Conservation (phyloP, 352 stramenopile genomes). For the Pythium insidiosum region DNA sequence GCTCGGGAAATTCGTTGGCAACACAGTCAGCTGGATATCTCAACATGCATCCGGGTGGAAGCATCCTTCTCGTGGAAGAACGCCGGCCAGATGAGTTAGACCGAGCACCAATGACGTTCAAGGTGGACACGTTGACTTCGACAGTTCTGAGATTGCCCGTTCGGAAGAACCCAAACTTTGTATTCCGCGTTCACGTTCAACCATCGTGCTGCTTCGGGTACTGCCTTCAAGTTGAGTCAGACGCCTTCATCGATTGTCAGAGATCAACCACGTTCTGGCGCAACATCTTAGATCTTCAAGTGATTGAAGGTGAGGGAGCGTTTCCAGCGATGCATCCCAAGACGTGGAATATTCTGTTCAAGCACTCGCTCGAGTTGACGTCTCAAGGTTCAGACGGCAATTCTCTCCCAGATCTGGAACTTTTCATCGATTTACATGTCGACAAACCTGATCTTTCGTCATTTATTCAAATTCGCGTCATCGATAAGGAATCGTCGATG, state of each 20-base stretch:
- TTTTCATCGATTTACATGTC: conserved; percentile 52
- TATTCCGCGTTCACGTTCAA: conserved; percentile 47
- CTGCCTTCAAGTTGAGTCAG: conserved; percentile 39
- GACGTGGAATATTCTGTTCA: conserved; percentile 59
- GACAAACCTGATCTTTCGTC: conserved; percentile 33
- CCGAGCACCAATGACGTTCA: conserved; percentile 14
- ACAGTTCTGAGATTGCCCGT: conserved; percentile 19
- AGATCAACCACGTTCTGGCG: conserved; percentile 37
- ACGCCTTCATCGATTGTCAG: conserved; percentile 30
- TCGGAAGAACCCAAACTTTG: conserved; percentile 6
- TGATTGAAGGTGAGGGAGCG: conserved; percentile 33
- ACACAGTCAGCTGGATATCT: too few relatives aligned
- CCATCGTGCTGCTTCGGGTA: conserved; percentile 42
- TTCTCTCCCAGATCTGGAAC: conserved; percentile 7
- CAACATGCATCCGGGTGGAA: conserved; percentile 32
- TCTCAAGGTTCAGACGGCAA: not conserved
- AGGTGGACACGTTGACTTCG: conserved; percentile 30
- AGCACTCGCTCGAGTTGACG: conserved; percentile 38
- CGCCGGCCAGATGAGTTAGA: conserved; percentile 1
- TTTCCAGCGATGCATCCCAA: conserved; percentile 33
- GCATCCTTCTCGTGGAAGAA: conserved; percentile 42
- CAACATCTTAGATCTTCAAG: conserved; percentile 27
- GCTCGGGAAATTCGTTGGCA: too few relatives aligned
- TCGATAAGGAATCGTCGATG: conserved; percentile 33
- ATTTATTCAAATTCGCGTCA: conserved; percentile 37